Percentiles rank a stretch among this genome's conserved stretches.
Conservation (phyloP, 2,329 filamentous ascomycete species). For the Colletotrichum nymphaeae region DNA sequence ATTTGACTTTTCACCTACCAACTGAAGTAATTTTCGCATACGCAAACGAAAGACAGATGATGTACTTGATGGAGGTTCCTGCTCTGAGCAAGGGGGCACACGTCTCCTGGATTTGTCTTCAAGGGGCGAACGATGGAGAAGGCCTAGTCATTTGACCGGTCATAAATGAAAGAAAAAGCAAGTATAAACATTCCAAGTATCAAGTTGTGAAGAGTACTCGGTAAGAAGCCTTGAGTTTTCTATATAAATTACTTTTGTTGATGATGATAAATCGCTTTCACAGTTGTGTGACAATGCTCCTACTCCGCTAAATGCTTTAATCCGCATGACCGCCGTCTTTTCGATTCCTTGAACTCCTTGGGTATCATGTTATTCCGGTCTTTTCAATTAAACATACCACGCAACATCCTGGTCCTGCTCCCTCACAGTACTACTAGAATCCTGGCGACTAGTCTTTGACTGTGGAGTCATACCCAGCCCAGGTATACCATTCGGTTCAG, state of each 20-base stretch:
- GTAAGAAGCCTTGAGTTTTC: not conserved
- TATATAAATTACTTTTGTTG: not conserved
- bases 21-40: no score
- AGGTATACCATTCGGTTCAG: not conserved
- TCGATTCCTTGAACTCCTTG: not conserved
- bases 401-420: conserved; percentile 4
- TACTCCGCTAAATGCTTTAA: not conserved
- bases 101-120: no score
- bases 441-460: not conserved
- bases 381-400: conserved; percentile 17
- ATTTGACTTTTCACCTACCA: no score
- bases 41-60: no score
- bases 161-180: no score
- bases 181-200: no score
- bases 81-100: no score
- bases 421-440: not conserved
- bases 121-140: no score
- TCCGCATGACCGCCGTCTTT: not conserved
- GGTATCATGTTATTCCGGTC: conserved; percentile 19
- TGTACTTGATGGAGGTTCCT: no score
- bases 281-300: not conserved
- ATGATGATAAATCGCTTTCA: not conserved
- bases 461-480: not conserved
- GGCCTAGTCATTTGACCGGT: no score
- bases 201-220: not conserved